Percentiles rank a stretch among this genome's conserved stretches.
Conservation (phyloP, 331 rosid species). For the Telfairia occidentalis region DNA sequence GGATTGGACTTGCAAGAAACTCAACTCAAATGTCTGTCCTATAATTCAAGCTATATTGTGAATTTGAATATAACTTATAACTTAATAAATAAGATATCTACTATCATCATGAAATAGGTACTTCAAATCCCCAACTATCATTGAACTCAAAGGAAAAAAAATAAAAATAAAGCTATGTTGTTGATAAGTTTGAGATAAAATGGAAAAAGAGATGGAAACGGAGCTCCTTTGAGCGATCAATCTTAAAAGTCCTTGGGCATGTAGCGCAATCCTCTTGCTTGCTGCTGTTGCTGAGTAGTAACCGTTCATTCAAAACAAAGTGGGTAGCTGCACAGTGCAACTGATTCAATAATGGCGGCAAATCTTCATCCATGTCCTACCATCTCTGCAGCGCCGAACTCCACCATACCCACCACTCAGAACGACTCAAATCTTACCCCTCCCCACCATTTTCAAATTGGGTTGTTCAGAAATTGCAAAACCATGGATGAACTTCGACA, state of each 20-base stretch:
- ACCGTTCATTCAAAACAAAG: background rate
- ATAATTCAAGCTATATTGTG: too few relatives aligned
- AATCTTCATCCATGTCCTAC: slow-evolving; percentile 24
- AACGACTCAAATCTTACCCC: slow-evolving; percentile 23
- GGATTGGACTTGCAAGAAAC: too few relatives aligned
- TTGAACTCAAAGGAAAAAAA: too few relatives aligned
- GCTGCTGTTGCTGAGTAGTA: background rate
- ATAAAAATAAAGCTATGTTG: too few relatives aligned
- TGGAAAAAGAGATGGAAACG: background rate
- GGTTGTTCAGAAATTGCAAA: slow-evolving; percentile 32
- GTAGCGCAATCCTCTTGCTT: background rate
- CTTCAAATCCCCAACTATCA: too few relatives aligned
- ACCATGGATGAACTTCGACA: slow-evolving; percentile 47
- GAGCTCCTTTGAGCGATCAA: background rate
- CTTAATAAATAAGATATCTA: too few relatives aligned
- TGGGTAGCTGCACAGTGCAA: background rate
- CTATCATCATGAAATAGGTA: too few relatives aligned
- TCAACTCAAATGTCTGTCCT: too few relatives aligned
- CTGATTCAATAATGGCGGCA: slow-evolving; percentile 25
- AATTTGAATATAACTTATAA: too few relatives aligned
- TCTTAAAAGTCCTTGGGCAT: background rate
- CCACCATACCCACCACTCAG: slow-evolving; percentile 19
- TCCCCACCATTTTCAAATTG: slow-evolving; percentile 15
- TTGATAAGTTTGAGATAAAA: background rate
- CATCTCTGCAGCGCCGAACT: slow-evolving; percentile 23